phyloP scores from a whole-genome alignment of 805 yeast species.

The Saccharomyces jurei region DNA sequence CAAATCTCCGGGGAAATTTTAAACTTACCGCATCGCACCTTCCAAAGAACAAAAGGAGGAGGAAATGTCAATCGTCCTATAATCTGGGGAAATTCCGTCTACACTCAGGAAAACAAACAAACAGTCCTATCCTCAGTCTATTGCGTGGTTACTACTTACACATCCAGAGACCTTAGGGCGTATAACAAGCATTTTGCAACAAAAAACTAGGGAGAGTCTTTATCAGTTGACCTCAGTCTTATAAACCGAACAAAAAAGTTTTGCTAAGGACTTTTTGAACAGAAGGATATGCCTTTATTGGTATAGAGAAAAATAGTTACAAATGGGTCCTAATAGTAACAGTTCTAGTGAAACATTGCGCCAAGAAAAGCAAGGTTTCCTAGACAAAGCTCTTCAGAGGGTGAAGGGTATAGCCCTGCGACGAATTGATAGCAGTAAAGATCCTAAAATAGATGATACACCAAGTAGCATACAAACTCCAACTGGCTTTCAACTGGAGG shows the following conservation, averaged over 20 bases:
- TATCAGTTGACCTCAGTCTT: not conserved
- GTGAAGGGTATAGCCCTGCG: conserved; percentile 3
- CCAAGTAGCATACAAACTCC: not conserved
- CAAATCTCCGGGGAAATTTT: not conserved
- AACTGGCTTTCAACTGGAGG: not conserved
- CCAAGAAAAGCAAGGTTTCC: conserved; percentile 1
- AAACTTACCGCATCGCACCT: not conserved
- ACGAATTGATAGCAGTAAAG: not conserved
- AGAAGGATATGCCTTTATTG: not conserved
- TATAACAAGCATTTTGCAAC: not conserved
- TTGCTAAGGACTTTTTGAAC: not conserved
- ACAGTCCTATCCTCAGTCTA: not conserved
- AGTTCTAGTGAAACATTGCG: not conserved
- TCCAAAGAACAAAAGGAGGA: not conserved
- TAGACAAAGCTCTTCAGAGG: conserved; percentile 2
- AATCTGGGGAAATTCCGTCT: not conserved
- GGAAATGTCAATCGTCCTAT: not conserved
- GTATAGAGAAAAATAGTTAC: not conserved
- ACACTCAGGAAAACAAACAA: not conserved
- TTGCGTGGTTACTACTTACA: not conserved
- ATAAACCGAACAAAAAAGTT: not conserved
- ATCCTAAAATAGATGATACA: not conserved
- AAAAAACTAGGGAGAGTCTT: not conserved
- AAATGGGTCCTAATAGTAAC: not conserved
- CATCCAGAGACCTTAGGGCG: not conserved